Evolutionary conservation across 345 rosid genomes (phyloP).

Genomic region (Alliaria petiolata): DNA sequence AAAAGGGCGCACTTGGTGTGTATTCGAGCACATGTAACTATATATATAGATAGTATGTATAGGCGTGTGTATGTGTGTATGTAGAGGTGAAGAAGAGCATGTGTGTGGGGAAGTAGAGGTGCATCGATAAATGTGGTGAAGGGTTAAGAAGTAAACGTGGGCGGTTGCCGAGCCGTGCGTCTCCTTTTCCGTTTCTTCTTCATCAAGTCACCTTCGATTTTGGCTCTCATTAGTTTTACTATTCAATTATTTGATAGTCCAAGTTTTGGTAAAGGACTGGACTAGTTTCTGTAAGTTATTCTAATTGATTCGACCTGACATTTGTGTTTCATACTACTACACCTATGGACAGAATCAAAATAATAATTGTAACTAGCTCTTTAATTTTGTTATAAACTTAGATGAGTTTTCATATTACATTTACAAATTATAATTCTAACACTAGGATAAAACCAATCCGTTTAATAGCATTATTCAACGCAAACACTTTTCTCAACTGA

Average conservation of each 20-base stretch:
- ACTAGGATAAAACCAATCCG: background rate
- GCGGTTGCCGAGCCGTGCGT: slow-evolving; percentile 59
- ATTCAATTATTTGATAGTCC: too few species aligned
- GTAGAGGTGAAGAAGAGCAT: slow-evolving; percentile 30
- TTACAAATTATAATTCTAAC: too few species aligned
- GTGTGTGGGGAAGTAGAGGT: slow-evolving; percentile 37
- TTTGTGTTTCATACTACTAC: background rate
- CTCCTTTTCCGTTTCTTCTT: slow-evolving; percentile 30
- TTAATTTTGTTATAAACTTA: background rate
- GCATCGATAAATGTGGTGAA: slow-evolving; percentile 25
- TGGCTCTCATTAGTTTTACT: background rate
- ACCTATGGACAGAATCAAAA: background rate
- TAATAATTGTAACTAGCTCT: background rate
- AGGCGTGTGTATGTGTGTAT: background rate
- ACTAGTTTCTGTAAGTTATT: background rate
- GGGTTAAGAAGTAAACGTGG: slow-evolving; percentile 47
- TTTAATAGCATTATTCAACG: background rate
- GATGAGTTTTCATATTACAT: background rate
- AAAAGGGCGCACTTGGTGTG: slow-evolving; percentile 14
- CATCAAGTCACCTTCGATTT: slow-evolving; percentile 27
- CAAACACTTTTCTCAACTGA: background rate
- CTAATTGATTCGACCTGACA: background rate
- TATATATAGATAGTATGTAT: too few species aligned
- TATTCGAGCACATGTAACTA: slow-evolving; percentile 7
- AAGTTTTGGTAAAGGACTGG: too few species aligned